Evolutionary conservation across 192 early-diverging fungal species (phyloP).

Genomic region (Umbelopsis vinacea): DNA sequence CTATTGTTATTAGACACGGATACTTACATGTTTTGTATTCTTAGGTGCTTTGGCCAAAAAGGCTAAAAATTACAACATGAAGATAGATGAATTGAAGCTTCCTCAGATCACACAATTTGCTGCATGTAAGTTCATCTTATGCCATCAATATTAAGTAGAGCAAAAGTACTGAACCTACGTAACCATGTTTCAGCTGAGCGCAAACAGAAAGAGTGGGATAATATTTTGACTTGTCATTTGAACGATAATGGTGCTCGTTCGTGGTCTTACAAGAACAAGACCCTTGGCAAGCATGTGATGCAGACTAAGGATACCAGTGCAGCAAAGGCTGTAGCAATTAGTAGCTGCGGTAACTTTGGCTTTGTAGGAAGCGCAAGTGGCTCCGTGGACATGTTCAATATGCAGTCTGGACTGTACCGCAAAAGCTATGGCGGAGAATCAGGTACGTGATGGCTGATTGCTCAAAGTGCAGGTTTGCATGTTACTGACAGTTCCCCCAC

Average conservation of each 20-base stretch:
- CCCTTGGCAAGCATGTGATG: conserved; percentile 73
- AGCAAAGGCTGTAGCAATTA: conserved; percentile 57
- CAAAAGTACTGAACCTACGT: neutral
- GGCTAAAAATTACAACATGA: conserved; percentile 60
- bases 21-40: conserved; percentile 4
- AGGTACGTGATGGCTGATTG: conserved; percentile 26
- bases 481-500: neutral
- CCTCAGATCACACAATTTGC: conserved; percentile 79
- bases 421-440: conserved; percentile 63
- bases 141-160: neutral
- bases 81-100: conserved; percentile 71
- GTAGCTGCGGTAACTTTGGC: conserved; percentile 93
- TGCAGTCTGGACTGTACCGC: conserved; percentile 89
- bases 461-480: neutral
- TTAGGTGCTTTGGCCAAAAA: conserved; percentile 67
- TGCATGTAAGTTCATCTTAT: conserved; percentile 47
- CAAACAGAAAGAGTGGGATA: conserved; percentile 88
- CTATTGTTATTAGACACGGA: too few species aligned
- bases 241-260: conserved; percentile 73
- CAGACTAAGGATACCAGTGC: conserved; percentile 57
- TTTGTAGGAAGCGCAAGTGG: conserved; percentile 83
- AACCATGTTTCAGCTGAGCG: conserved; percentile 39
- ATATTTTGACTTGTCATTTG: conserved; percentile 86
- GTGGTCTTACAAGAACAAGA: conserved; percentile 83
- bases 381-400: conserved; percentile 87